Base-by-base conservation (phyloP, 2,329 filamentous ascomycete genomes). In the Cyphellophora attinorum region DNA sequence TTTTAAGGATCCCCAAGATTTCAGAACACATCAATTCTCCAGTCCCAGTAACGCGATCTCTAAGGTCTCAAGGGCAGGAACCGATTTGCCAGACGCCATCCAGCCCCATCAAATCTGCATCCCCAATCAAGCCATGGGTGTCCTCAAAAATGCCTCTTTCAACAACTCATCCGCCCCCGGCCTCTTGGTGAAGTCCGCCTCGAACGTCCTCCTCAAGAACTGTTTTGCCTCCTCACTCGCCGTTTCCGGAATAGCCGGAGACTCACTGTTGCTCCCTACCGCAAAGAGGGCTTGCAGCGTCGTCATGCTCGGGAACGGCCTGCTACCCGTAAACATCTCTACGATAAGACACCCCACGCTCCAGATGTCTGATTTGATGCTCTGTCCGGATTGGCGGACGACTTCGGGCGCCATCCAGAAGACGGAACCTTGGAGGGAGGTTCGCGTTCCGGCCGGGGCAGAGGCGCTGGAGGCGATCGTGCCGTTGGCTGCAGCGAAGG, bases 381-480 rank as follows among this genome's bases (percentile, higher is more conserved):
- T 96, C 63, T 98, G 95, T 5, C 86, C 88, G 3, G 89, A 96
- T 62, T 96, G 91, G 53, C 91, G 91, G 43, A 98, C 91, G 13
- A 98, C 91, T 64, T 98, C 91, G 6, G 91, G 91, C 1, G 91
- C 91, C 91, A 98, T 98, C 91, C 91, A 98, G 65, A 95, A 98
- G 34, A 98, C 91, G 16, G 86, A 95, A 11, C 91, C 91, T 59
- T 98, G 91, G 3, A 98, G 74, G 2, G 89, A 96, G 8, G 77
- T 70, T 5, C 68, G 67, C 46, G 74, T 67, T 68, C 98, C 98
- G 38, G 85, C 93, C n/a, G n/a, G n/a, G n/a, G n/a, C n/a, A n/a
- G n/a, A n/a, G n/a, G n/a, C n/a, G n/a, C n/a, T n/a, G n/a, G n/a
- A n/a, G n/a, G n/a, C n/a, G n/a, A n/a, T n/a, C 93, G 66, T 96